Evolutionary conservation across 805 yeast species (phyloP), one percentile per base, ranked within the genome.

Genomic region (Cyberlindnera lachancei): DNA sequence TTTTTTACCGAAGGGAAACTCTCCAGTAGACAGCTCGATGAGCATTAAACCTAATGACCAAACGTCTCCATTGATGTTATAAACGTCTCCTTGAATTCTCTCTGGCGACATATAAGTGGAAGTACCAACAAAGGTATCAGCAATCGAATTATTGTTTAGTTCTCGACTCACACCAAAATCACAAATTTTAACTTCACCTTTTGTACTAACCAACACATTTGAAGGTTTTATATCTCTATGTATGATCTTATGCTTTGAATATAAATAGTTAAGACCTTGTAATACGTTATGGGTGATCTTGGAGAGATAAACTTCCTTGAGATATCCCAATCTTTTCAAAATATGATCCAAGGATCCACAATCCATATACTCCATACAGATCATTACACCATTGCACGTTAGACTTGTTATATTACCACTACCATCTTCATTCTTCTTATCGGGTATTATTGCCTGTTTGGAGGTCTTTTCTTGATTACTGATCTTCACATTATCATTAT

Each of bases 21-120:
- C 67, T 0, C 97, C 97, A 4, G 83, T 74, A 1, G 95, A 90
- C 32, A 92, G 63, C 55, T 92, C 97, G 31, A 85, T 75, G 25
- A 92, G 64, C 79, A 88, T 82, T 27, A 92, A 63, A 1, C 98
- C 99, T 44, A 88, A 61, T 0, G 96, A 86, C 99, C 99, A 92
- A 10, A 92, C 90, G 55, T 92, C 99, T 23, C 95, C 90, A 45
- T 88, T 87, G n/a, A 88, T 79, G 7, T 95, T 82, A 58, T 92
- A 92, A 8, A 79, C 79, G 26, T 84, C 85, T 14, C 99, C 99
- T 58, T 87, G 95, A 34, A 92, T 90, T 41, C 99, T 70, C 50
- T 92, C 99, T 0, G 99, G 99, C 2, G 95, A 83, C 94, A 92
- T 92, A 54, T 92, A 92, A 1, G 94, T 86, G 1, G 96, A 86